Evolutionary conservation across 2,329 filamentous ascomycete species (phyloP), one percentile per base, ranked within the genome.

Genomic region (Colletotrichum siamense): DNA sequence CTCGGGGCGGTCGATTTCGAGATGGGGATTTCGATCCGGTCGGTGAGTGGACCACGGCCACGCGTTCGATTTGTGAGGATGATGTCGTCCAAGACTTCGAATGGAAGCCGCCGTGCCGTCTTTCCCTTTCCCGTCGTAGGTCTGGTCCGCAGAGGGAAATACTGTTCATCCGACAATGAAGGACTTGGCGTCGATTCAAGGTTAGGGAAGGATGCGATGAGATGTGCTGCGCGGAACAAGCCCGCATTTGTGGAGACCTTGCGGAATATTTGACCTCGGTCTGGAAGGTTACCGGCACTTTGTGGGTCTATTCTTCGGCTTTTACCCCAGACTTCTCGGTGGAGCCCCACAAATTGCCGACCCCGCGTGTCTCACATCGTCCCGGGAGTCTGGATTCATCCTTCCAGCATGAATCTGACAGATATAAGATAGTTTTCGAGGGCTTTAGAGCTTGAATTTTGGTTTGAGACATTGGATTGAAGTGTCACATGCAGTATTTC

Each of bases 41-140:
- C 69, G 55, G 32, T 22, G 22, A 44, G 57, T 64, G 69, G 64
- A 59, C 36, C 69, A 18, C 55, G 26, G 52, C 73, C 69, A 73
- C 44, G 69, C 69, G 57, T 73, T 73, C 64, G 24, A 24, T 36
- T 52, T 49, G 32, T 16, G 36, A 26, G 44, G 39, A 68, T 75
- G 69, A 64, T 68, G 69, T 76, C 36, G 69, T 61, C 69, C 73
- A 76, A 76, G 73, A 64, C 63, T 8, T 15, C 12, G 8, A 30
- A 71, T 32, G 59, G 28, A 7, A 59, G 36, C 63, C 18, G 9
- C 8, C 30, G 28, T 75, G 69, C 69, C 69, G 73, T 24, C 15
- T 8, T 59, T 34, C 18, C 26, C 15, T 8, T 59, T 34, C 18
- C 26, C 55, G 39, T 16, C 15, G 26, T 49, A 22, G 22, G 6